phyloP scores from a whole-genome alignment of 352 stramenopile genomes.

The Pythium dissotocum region DNA sequence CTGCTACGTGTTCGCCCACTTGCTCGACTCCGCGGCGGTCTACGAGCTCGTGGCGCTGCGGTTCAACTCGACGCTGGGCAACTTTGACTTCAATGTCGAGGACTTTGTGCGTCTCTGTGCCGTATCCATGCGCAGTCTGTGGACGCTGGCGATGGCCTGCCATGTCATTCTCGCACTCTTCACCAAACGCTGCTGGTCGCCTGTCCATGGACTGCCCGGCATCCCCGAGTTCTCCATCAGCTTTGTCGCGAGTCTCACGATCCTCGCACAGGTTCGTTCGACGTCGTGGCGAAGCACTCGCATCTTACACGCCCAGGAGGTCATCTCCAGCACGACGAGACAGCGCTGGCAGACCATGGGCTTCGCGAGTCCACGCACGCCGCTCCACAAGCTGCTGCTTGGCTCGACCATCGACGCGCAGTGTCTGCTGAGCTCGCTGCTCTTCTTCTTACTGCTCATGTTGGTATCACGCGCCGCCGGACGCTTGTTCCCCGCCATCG shows the following conservation, averaged over 20 bases:
- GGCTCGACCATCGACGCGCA: conserved; percentile 6
- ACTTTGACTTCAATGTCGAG: conserved; percentile 29
- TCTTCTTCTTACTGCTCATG: neutral
- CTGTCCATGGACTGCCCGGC: neutral
- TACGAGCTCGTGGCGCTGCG: conserved; percentile 37
- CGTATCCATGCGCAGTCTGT: conserved; percentile 45
- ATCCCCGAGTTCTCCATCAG: conserved; percentile 32
- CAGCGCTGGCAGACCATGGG: neutral
- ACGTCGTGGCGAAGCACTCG: conserved; percentile 1
- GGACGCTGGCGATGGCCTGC: conserved; percentile 34
- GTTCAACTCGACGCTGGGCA: conserved; percentile 33
- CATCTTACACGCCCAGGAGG: neutral
- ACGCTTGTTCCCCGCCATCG: neutral
- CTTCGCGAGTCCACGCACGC: neutral
- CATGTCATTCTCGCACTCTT: conserved; percentile 24
- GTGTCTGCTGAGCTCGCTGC: neutral
- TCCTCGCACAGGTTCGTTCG: conserved; percentile 24
- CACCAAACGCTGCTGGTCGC: conserved; percentile 25
- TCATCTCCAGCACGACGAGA: neutral
- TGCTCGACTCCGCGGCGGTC: conserved; percentile 38
- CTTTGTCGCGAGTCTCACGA: conserved; percentile 29
- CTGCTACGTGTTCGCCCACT: conserved; percentile 46
- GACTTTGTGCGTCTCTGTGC: conserved; percentile 31
- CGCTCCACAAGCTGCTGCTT: neutral
- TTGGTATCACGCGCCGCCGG: conserved; percentile 1